Evolutionary conservation across 2,329 filamentous ascomycete genomes (phyloP).

Genomic region (Fusarium humuli): DNA sequence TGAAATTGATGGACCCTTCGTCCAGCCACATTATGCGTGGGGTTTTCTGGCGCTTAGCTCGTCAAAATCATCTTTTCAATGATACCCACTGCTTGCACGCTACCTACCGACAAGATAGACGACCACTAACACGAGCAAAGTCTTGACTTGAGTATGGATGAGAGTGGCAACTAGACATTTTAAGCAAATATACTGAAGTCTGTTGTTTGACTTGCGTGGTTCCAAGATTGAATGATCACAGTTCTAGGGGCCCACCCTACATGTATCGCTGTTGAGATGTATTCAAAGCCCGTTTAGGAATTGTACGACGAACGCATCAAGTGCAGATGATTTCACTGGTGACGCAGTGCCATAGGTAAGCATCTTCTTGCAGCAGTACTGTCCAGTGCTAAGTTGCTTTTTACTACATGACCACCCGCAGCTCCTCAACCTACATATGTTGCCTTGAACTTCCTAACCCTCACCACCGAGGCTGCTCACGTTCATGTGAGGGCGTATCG

Average conservation of each 20-base stretch:
- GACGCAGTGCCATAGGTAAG: neutral
- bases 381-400: neutral
- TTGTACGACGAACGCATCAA: neutral
- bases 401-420: neutral
- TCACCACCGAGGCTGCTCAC: conserved; percentile 50
- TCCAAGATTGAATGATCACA: neutral
- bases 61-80: neutral
- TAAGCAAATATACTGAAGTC: too few relatives aligned
- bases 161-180: too few relatives aligned
- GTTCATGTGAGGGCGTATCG: conserved; percentile 50
- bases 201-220: neutral
- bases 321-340: neutral
- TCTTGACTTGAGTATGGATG: neutral
- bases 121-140: neutral
- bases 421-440: neutral
- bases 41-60: conserved; percentile 14
- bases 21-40: neutral
- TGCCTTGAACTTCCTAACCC: neutral
- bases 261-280: too few relatives aligned
- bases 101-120: neutral
- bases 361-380: neutral
- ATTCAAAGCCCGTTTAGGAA: neutral
- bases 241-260: neutral
- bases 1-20: neutral
- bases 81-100: neutral